phyloP scores from a whole-genome alignment of 2,329 filamentous ascomycete species.

The Chrysoporthe austroafricana region DNA sequence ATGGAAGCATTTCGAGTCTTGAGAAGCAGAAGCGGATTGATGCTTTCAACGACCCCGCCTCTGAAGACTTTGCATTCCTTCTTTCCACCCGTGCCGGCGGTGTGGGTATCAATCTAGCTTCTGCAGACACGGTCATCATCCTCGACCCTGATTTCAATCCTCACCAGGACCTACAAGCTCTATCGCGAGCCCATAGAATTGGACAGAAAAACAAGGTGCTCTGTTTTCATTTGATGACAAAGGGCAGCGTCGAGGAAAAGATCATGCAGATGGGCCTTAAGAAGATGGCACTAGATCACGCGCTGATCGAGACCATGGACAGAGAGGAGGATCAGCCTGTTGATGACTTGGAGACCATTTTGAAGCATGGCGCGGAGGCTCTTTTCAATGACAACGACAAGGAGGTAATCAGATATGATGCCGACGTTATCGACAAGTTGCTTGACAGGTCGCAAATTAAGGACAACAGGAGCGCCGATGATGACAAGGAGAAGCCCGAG shows the following conservation, averaged over 20 bases:
- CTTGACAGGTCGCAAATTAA: constrained; percentile 86
- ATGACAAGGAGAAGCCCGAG: constrained; percentile 53
- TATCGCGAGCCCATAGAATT: constrained; percentile 93
- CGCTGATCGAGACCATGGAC: constrained; percentile 90
- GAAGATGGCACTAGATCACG: constrained; percentile 95
- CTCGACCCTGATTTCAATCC: constrained; percentile 97
- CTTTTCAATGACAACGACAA: constrained; percentile 76
- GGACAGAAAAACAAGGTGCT: constrained; percentile 95
- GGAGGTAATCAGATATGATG: constrained; percentile 80
- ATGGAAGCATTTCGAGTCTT: constrained; percentile 78
- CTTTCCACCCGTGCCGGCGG: constrained; percentile 93
- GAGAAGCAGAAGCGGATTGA: constrained; percentile 96
- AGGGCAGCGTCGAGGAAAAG: constrained; percentile 87
- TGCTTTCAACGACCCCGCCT: constrained; percentile 84
- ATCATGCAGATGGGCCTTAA: constrained; percentile 95
- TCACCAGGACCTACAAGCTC: constrained; percentile 94
- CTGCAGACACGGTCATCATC: constrained; percentile 97
- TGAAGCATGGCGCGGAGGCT: constrained; percentile 84
- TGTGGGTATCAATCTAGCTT: constrained; percentile 96
- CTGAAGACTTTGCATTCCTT: constrained; percentile 84
- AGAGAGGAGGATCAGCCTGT: constrained; percentile 72
- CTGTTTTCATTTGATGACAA: constrained; percentile 92
- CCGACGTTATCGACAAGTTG: constrained; percentile 80
- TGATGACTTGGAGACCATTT: constrained; percentile 82
- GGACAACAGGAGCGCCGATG: constrained; percentile 66